A percentile compares a stretch with the other conserved stretches of the same genome.
These are phyloP conservation scores for Fallopia convolvulus DNA, from an alignment of 148 eudicot species.

Conservation along the genomic window DNA sequence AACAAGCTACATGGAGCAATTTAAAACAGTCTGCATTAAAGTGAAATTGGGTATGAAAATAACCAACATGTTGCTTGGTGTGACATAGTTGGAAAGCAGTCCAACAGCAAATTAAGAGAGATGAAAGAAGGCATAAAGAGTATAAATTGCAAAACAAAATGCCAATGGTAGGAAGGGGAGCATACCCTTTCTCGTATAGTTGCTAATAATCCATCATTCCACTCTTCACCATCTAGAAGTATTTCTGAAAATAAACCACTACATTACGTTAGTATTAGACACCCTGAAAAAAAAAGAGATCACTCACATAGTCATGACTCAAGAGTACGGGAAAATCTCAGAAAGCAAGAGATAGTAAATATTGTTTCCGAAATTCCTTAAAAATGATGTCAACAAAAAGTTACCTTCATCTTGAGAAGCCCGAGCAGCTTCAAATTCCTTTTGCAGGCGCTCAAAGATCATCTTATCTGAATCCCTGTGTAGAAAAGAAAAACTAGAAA, in stretches of 20 bases:
- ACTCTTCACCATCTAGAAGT: slow-evolving; percentile 75
- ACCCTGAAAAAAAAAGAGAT: not conserved
- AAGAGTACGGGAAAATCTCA: not conserved
- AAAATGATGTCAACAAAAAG: not conserved
- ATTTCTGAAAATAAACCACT: slow-evolving; percentile 47
- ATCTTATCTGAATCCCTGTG: slow-evolving; percentile 86
- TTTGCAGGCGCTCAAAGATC: slow-evolving; percentile 89
- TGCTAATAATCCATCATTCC: slow-evolving; percentile 97
- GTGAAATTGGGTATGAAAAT: not conserved
- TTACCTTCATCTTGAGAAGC: slow-evolving; percentile 84
- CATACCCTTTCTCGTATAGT: slow-evolving; percentile 92
- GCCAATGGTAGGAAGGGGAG: not conserved
- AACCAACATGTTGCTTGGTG: not conserved
- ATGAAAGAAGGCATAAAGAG: not conserved
- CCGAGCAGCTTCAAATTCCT: slow-evolving; percentile 86
- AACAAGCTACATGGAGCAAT: slow-evolving; percentile 12
- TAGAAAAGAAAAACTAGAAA: not conserved
- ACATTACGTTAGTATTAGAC: not conserved
- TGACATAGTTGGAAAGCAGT: not conserved
- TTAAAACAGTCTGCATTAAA: not conserved
- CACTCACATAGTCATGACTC: not conserved
- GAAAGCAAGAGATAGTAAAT: not conserved
- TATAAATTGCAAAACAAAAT: not conserved
- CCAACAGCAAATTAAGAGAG: not conserved
- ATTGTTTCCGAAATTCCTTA: not conserved